These are phyloP conservation scores for Phytophthora ramorum DNA, from an alignment of 352 stramenopile species.

Conservation along the genomic window DNA sequence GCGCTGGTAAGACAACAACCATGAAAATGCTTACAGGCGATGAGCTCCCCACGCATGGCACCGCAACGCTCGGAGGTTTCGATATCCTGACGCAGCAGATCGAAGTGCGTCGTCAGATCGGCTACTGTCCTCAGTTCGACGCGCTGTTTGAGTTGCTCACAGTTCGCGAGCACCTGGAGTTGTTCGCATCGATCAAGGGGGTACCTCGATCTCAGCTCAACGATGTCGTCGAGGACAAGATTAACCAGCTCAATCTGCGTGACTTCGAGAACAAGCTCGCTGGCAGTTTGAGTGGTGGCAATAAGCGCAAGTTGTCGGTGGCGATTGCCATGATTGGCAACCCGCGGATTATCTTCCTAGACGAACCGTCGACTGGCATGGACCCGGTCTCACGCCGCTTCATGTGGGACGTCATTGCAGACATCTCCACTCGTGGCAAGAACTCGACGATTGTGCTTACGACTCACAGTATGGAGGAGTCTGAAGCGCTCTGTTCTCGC, in stretches of 20 bases:
- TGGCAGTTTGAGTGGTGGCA: constrained; percentile 87
- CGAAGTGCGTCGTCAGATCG: constrained; percentile 79
- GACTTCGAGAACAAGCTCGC: constrained; percentile 86
- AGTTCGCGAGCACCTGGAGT: constrained; percentile 85
- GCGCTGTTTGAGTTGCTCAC: constrained; percentile 84
- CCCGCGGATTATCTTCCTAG: constrained; percentile 91
- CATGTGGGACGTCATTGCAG: constrained; percentile 93
- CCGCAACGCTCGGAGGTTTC: constrained; percentile 66
- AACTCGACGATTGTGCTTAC: constrained; percentile 90
- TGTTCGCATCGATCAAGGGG: constrained; percentile 92
- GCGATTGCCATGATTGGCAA: constrained; percentile 95
- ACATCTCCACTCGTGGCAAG: constrained; percentile 70
- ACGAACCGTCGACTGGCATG: constrained; percentile 94
- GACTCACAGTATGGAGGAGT: constrained; percentile 98
- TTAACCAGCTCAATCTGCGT: constrained; percentile 84
- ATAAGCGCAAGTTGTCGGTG: constrained; percentile 96
- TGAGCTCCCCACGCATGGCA: constrained; percentile 62
- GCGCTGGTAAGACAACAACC: constrained; percentile 95
- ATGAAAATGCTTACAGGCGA: constrained; percentile 96
- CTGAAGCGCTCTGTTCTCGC: constrained; percentile 93
- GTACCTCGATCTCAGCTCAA: constrained; percentile 48
- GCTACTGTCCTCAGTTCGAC: constrained; percentile 95
- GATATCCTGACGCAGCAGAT: constrained; percentile 80
- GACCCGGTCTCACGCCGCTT: constrained; percentile 94
- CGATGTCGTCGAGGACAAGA: constrained; percentile 73